phyloP scores from a whole-genome alignment of 1,284 basidiomycete genomes.

The Cutaneotrichosporon sp. region DNA sequence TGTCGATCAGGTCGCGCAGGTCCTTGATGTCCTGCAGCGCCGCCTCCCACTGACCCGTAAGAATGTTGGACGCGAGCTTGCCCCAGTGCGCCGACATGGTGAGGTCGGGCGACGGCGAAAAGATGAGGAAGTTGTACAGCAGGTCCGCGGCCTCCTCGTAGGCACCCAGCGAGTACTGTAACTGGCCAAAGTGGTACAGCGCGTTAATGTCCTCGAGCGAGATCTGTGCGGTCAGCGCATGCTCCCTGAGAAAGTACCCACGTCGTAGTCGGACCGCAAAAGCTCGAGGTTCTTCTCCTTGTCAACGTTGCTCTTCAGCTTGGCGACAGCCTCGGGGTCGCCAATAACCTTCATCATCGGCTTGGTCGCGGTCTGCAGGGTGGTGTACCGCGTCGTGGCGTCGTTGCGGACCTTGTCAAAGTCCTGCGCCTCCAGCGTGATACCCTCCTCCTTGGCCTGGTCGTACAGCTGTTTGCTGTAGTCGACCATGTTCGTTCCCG shows the following conservation, averaged over 20 bases:
- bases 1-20: constrained; percentile 84
- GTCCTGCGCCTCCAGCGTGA: constrained; percentile 50
- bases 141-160: constrained; percentile 96
- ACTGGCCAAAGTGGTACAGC: constrained; percentile 96
- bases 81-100: constrained; percentile 97
- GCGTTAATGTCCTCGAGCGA: constrained; percentile 91
- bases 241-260: constrained; percentile 49
- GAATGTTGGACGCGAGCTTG: constrained; percentile 92
- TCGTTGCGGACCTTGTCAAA: constrained; percentile 73
- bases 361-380: constrained; percentile 80
- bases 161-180: constrained; percentile 95
- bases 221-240: constrained; percentile 54
- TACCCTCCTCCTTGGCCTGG: constrained; percentile 55
- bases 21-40: constrained; percentile 91
- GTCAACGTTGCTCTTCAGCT: constrained; percentile 71
- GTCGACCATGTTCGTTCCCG: constrained; percentile 94
- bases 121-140: constrained; percentile 95
- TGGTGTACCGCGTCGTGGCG: constrained; percentile 75
- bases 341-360: constrained; percentile 92
- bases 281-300: constrained; percentile 94
- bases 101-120: constrained; percentile 86
- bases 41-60: constrained; percentile 89
- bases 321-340: constrained; percentile 81
- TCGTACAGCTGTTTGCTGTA: constrained; percentile 75
- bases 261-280: constrained; percentile 87